A percentile compares a stretch with the other conserved stretches of the same genome.
Evolutionary conservation across 352 stramenopile genomes (phyloP).

Genomic region (Nothophytophthora sp.): DNA sequence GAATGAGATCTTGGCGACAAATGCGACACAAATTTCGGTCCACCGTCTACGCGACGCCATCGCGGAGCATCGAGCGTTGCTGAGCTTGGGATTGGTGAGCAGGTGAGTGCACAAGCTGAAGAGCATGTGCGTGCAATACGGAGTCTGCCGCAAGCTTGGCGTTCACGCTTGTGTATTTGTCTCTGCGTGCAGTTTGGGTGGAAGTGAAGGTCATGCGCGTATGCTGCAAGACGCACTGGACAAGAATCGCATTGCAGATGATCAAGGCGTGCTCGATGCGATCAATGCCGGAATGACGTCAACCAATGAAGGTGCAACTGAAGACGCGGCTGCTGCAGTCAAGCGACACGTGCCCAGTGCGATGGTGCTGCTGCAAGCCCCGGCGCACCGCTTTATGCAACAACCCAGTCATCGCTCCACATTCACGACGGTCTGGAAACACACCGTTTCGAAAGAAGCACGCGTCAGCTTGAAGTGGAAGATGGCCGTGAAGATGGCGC

Average conservation of each 20-base stretch:
- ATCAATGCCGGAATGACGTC: conserved; percentile 11
- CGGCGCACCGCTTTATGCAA: background rate
- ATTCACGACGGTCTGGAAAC: conserved; percentile 14
- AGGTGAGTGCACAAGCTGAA: conserved; percentile 8
- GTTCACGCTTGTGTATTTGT: background rate
- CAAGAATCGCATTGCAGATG: conserved; percentile 14
- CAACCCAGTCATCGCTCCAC: background rate
- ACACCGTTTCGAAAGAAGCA: conserved; percentile 9
- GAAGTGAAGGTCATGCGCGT: conserved; percentile 5
- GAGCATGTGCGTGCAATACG: background rate
- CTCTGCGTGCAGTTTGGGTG: background rate
- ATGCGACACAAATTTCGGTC: background rate
- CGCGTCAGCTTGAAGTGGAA: conserved; percentile 27
- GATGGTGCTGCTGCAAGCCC: conserved; percentile 5
- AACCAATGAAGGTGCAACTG: background rate
- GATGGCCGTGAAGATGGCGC: conserved; percentile 12
- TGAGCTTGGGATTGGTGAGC: conserved; percentile 16
- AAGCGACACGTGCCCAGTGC: conserved; percentile 13
- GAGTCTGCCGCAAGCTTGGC: too few relatives aligned
- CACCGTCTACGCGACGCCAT: conserved; percentile 4
- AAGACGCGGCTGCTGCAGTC: background rate
- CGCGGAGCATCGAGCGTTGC: conserved; percentile 1
- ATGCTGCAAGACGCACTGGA: conserved; percentile 11
- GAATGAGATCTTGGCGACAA: conserved; percentile 13
- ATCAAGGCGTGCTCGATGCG: conserved; percentile 9